These are phyloP conservation scores for Porogramme epimiltina DNA, from an alignment of 1,284 basidiomycete genomes.

Conservation along the genomic window DNA sequence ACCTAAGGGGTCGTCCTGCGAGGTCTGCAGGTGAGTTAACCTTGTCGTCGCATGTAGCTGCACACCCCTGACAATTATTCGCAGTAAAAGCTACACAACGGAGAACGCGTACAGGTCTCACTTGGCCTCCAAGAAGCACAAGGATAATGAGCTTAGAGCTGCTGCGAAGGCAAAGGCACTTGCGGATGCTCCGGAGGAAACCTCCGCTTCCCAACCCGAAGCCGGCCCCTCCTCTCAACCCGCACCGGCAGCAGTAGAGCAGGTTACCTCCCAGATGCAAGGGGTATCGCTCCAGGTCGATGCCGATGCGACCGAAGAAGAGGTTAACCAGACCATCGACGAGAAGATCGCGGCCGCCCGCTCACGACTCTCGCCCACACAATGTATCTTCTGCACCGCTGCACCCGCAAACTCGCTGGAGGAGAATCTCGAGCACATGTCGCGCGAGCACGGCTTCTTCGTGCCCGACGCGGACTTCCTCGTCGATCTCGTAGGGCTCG, in stretches of 20 bases:
- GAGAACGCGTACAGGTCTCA: constrained; percentile 91
- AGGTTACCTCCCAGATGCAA: constrained; percentile 14
- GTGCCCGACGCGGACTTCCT: constrained; percentile 94
- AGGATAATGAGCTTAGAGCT: constrained; percentile 72
- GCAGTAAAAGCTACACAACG: constrained; percentile 87
- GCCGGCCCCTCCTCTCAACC: neutral
- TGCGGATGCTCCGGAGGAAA: constrained; percentile 11
- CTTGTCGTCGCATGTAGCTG: neutral
- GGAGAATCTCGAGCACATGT: constrained; percentile 88
- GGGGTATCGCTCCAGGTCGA: constrained; percentile 36
- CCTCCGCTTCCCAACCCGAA: neutral
- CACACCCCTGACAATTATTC: constrained; percentile 1
- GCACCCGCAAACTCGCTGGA: constrained; percentile 47
- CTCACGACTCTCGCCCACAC: constrained; percentile 58
- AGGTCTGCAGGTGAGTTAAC: constrained; percentile 75
- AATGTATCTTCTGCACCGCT: constrained; percentile 88
- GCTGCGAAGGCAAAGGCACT: constrained; percentile 26
- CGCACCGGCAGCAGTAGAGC: constrained; percentile 5
- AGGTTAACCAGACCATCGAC: constrained; percentile 64
- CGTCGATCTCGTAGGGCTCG: constrained; percentile 80
- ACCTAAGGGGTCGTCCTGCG: constrained; percentile 67
- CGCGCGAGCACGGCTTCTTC: constrained; percentile 88
- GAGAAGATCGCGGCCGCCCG: constrained; percentile 79
- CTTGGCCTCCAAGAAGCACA: constrained; percentile 89
- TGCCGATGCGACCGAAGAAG: constrained; percentile 50